Conservation (phyloP, 1,284 basidiomycete species). For the Caloboletus firmus region DNA sequence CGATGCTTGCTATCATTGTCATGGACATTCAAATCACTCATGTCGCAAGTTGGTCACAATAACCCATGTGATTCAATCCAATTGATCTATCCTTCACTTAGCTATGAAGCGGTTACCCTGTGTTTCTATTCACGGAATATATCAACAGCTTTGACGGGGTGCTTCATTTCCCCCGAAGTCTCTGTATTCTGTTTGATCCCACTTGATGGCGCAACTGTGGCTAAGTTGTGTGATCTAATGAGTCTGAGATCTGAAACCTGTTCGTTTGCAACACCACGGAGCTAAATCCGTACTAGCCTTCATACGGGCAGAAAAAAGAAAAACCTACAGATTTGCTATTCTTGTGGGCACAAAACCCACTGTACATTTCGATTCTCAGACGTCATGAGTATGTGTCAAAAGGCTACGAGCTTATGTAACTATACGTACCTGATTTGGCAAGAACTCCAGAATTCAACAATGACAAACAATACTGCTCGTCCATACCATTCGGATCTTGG, state of each 20-base stretch:
- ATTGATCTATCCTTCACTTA: not conserved
- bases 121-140: not conserved
- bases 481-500: not conserved
- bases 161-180: not conserved
- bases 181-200: not conserved
- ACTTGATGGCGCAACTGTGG: not conserved
- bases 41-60: not conserved
- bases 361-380: too few species aligned
- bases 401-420: too few species aligned
- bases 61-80: not conserved
- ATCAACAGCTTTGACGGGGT: not conserved
- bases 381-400: too few species aligned
- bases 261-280: not conserved
- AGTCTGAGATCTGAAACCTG: not conserved
- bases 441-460: slow-evolving; percentile 21
- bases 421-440: slow-evolving; percentile 4
- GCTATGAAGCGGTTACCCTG: not conserved
- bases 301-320: too few species aligned
- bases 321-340: not conserved
- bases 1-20: not conserved
- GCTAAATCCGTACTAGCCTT: too few species aligned
- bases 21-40: not conserved
- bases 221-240: not conserved
- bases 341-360: too few species aligned
- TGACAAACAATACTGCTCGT: slow-evolving; percentile 16